Conservation (phyloP, 108 stramenopile species). For the Cyclostephanos tholiformis region DNA sequence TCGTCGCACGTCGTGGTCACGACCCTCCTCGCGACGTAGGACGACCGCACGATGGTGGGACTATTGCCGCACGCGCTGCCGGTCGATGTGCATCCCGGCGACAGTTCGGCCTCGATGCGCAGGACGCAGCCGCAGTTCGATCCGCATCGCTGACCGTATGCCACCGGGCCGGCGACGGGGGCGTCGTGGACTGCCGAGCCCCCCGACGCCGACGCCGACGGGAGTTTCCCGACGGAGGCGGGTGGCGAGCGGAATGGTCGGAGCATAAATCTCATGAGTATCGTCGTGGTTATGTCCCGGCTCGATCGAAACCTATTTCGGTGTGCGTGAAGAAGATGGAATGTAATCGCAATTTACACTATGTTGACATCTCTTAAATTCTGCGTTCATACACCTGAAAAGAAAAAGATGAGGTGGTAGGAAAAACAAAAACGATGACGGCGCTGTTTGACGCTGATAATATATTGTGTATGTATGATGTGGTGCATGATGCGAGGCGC, state of each 20-base stretch:
- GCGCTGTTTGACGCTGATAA: too few relatives aligned
- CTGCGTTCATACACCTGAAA: too few relatives aligned
- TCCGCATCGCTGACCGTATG: constrained; percentile 84
- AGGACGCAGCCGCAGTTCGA: constrained; percentile 79
- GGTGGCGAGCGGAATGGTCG: background rate
- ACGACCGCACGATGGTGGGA: constrained; percentile 40
- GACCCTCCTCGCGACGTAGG: constrained; percentile 72
- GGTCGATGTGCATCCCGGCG: constrained; percentile 18
- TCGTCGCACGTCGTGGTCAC: too few relatives aligned
- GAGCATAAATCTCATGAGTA: constrained; percentile 22
- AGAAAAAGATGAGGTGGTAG: too few relatives aligned
- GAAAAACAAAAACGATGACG: too few relatives aligned
- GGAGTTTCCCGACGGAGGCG: background rate
- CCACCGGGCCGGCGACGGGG: constrained; percentile 23
- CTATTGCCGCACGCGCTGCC: background rate
- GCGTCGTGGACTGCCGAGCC: background rate
- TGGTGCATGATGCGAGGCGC: too few relatives aligned
- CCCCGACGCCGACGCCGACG: background rate
- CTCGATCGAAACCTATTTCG: too few relatives aligned
- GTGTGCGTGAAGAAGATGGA: too few relatives aligned
- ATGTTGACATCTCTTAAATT: too few relatives aligned
- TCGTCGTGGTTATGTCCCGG: background rate
- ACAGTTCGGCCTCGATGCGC: constrained; percentile 67
- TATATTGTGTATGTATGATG: too few relatives aligned
- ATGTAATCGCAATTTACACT: too few relatives aligned